These are phyloP conservation scores for Citrus reticulata DNA, from an alignment of 345 rosid species.

Conservation along the genomic window DNA sequence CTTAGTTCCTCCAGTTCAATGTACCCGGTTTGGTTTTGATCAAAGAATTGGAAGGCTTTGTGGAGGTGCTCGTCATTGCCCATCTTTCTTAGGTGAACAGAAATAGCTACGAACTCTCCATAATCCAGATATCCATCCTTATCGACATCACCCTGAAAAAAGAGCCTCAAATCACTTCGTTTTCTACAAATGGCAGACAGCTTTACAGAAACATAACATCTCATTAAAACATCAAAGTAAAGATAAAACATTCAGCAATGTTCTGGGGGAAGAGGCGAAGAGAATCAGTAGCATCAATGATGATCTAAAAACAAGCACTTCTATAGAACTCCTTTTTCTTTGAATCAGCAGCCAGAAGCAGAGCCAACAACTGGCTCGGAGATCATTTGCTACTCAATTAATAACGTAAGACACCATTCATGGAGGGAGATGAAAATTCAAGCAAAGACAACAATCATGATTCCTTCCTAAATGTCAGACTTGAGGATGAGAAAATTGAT, in stretches of 20 bases:
- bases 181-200: not conserved
- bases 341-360: not conserved
- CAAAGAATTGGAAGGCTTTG: constrained; percentile 86
- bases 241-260: not conserved
- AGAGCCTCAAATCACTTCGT: not conserved
- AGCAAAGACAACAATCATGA: not conserved
- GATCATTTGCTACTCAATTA: not conserved
- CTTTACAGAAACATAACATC: not conserved
- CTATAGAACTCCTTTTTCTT: not conserved
- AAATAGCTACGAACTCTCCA: constrained; percentile 86
- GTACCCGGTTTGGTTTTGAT: constrained; percentile 64
- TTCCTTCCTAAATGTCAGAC: not conserved
- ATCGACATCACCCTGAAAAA: constrained; percentile 80
- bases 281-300: not conserved
- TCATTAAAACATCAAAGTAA: not conserved
- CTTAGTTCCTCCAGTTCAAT: constrained; percentile 90
- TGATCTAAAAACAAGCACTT: not conserved
- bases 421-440: not conserved
- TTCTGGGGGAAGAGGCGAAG: not conserved
- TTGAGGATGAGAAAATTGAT: not conserved
- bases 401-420: not conserved
- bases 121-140: constrained; percentile 74
- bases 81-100: constrained; percentile 91
- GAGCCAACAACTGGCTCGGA: not conserved
- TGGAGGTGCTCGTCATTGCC: constrained; percentile 81